Base-by-base conservation (phyloP, 2,329 filamentous ascomycete genomes). In the Penicillium sp. region DNA sequence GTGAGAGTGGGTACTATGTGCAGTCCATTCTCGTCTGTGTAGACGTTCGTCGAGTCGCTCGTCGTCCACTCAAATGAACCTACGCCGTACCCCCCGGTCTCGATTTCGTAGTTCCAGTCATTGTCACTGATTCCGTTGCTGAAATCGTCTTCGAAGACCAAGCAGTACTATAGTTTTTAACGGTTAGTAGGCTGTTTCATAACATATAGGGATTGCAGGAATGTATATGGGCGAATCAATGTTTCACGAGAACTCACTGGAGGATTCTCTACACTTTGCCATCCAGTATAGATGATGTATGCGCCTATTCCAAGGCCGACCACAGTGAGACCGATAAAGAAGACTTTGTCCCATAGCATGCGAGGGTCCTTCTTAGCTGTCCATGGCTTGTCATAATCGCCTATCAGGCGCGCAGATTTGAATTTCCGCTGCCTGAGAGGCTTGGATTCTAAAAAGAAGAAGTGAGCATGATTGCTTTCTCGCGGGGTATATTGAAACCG, bases 11-110 rank as follows among this genome's bases (percentile, higher is more conserved):
- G 55, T 14, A 57, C 55, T 14, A 57, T 57, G 30, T 57, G 55
- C 9, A 57, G 26, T 24, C 55, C 55, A 23, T 33, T 43, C 3
- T 42, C 45, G 5, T 57, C 50, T 21, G 50, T 57, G 8, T 57
- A 57, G 24, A 50, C 55, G 40, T 57, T 57, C 11, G 33, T 3
- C 7, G 55, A 43, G n/a, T 57, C 55, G 38, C 47, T 45, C 21
- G 55, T 57, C n/a, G 55, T 52, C 55, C 55, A 57, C 4, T 57
- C 55, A 21, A 57, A 57, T 45, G 55, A 57, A 18, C 55, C 55
- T 16, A 45, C 45, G 14, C 55, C 55, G 50, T 30, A 57, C 8
- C 55, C 55, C 11, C 55, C 55, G 20, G 49, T n/a, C 46, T 57
- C 43, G 9, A 49, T 43, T 23, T 57, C 55, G 35, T 57, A 57